Percentiles rank a stretch among this genome's conserved stretches.
These are phyloP conservation scores for Ophiostoma populinum DNA, from an alignment of 2,329 filamentous ascomycete genomes.

Conservation along the genomic window DNA sequence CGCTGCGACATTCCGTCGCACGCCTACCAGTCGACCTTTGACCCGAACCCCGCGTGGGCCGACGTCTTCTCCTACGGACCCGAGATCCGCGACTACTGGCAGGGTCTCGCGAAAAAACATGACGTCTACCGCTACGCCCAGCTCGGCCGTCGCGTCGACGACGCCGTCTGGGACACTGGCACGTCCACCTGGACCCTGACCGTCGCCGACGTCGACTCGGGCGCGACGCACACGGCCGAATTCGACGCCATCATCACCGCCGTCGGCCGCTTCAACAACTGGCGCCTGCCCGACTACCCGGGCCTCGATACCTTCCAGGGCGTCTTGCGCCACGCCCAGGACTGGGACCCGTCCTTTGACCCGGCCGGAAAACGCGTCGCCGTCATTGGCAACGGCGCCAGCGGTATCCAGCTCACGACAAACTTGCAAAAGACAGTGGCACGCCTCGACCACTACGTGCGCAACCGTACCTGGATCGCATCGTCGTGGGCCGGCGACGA, in stretches of 20 bases:
- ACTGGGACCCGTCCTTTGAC: conserved; percentile 34
- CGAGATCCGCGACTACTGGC: conserved; percentile 54
- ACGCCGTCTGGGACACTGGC: conserved; percentile 35
- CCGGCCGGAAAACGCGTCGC: conserved; percentile 29
- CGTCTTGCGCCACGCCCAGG: conserved; percentile 34
- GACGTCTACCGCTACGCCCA: conserved; percentile 42
- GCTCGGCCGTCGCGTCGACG: conserved; percentile 36
- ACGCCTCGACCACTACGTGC: conserved; percentile 45
- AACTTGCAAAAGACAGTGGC: conserved; percentile 31
- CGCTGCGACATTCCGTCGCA: conserved; percentile 52
- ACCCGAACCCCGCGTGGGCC: conserved; percentile 50
- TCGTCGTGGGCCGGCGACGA: conserved; percentile 39
- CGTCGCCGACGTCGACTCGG: conserved; percentile 22
- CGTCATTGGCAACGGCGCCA: conserved; percentile 38
- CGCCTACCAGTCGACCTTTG: conserved; percentile 52
- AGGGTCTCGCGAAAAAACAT: conserved; percentile 42
- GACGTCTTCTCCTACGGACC: conserved; percentile 48
- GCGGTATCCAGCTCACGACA: conserved; percentile 29
- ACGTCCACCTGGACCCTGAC: conserved; percentile 38
- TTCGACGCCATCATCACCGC: conserved; percentile 46
- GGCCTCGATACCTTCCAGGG: conserved; percentile 35
- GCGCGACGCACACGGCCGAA: conserved; percentile 22
- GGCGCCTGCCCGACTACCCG: conserved; percentile 32
- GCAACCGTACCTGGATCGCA: conserved; percentile 51
- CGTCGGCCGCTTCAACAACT: conserved; percentile 41